phyloP scores from a whole-genome alignment of 768 basidiomycete genomes.

The Panellus pusillus region DNA sequence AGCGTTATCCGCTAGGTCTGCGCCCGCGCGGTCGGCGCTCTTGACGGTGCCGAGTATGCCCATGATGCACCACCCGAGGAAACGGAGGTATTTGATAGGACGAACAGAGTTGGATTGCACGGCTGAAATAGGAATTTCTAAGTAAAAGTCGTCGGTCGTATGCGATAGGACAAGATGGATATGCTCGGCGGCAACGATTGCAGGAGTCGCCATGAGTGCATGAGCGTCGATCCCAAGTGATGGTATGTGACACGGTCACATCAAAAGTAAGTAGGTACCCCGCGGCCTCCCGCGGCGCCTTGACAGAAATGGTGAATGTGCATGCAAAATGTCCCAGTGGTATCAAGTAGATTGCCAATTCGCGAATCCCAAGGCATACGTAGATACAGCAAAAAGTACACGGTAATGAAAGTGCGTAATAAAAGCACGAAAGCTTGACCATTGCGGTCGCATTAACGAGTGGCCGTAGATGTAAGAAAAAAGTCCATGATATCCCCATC shows the following conservation, averaged over 20 bases:
- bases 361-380: too few species aligned
- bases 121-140: slow-evolving; percentile 9
- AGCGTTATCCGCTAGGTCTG: not conserved
- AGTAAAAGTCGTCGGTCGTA: slow-evolving; percentile 11
- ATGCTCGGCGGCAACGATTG: slow-evolving; percentile 10
- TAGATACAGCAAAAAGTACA: too few species aligned
- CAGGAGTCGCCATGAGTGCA: too few species aligned
- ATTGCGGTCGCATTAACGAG: slow-evolving; percentile 6
- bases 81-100: slow-evolving; percentile 12
- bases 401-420: not conserved
- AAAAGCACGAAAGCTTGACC: slow-evolving; percentile 11
- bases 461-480: slow-evolving; percentile 10
- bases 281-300: too few species aligned
- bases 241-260: too few species aligned
- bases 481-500: slow-evolving; percentile 23
- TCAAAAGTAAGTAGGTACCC: too few species aligned
- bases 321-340: too few species aligned
- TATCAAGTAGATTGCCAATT: too few species aligned
- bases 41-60: slow-evolving; percentile 11
- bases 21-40: not conserved
- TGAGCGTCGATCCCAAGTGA: too few species aligned
- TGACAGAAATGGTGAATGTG: too few species aligned
- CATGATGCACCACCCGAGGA: slow-evolving; percentile 15
- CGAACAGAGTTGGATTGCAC: slow-evolving; percentile 1
- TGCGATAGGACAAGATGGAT: slow-evolving; percentile 7